Evolutionary conservation across 257 asterid species (phyloP), one percentile per base, ranked within the genome.

Genomic region (Nicotiana benthamiana): DNA sequence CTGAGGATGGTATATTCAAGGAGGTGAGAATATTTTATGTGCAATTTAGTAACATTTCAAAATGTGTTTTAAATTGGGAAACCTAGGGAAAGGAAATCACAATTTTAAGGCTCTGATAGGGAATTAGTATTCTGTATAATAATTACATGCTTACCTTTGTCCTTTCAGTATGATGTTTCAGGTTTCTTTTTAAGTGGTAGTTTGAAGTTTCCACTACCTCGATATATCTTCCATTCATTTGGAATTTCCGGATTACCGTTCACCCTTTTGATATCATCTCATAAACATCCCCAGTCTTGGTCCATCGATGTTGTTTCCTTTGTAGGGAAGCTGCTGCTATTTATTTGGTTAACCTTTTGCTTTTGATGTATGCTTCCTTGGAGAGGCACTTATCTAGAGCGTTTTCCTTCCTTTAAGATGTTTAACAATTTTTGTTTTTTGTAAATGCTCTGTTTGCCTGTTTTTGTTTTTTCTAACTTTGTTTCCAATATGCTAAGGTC

Each of bases 1-100:
- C 99, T 0, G 97, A 96, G 90, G 97, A 96, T 85, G 99, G 99
- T 59, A 94, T 96, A 86, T 94, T 96, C 87, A 96, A 92, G 86
- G 99, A 96, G 99, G 99, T 94, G 63, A 54, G 85, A 53, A 24
- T 60, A 60, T 59, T 27, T 12, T 30, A 48, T 20, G 65, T 54
- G n/a, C 74, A 26, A 6, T 53, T 63, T 20, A 20, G 63, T 27
- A 70, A 4, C 20, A 46, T 36, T 60, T 30, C 54, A 64, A 68
- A 6, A 43, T 20, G 3, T 22, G 77, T 43, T 70, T 70, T 26
- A 20, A 20, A 53, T 70, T 70, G 59, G 59, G 77, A 43, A 43
- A 20, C 77, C 22, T 70, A 40, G 24, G 46, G 57, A 43, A 70
- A 70, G 36, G 59, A 43, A 40, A 12, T 43, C 57, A 22, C 2